Conservation (phyloP, 2,329 filamentous ascomycete species). For the Atkinsonella hypoxylon region DNA sequence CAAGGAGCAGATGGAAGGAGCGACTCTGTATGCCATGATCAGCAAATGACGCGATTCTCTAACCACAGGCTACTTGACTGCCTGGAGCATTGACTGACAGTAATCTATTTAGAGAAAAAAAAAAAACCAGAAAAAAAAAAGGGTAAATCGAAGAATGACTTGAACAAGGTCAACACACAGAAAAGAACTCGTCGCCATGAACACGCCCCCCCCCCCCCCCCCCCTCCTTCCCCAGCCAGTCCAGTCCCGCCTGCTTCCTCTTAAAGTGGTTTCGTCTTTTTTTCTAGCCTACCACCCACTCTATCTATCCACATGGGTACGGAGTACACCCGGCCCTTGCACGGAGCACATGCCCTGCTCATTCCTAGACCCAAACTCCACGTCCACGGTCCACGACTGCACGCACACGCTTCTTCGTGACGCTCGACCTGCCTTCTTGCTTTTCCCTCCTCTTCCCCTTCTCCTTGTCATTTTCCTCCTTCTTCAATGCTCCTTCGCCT, state of each 20-base stretch:
- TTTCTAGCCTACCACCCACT: neutral
- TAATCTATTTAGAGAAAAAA: neutral
- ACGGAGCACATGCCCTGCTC: slow-evolving; percentile 4
- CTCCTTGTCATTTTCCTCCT: too few relatives aligned
- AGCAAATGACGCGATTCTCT: too few relatives aligned
- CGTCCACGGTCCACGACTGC: slow-evolving; percentile 9
- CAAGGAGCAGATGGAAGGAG: neutral
- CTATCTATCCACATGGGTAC: neutral
- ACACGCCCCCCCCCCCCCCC: neutral
- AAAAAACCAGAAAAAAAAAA: neutral
- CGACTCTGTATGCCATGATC: neutral
- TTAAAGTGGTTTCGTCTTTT: neutral
- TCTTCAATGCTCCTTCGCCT: neutral
- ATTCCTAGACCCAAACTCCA: slow-evolving; percentile 6
- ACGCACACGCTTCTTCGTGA: slow-evolving; percentile 9
- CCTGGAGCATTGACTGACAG: too few relatives aligned
- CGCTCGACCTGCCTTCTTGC: neutral
- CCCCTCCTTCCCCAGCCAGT: neutral
- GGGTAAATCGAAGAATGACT: neutral
- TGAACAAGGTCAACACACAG: neutral
- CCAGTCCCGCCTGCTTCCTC: neutral
- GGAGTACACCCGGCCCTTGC: neutral
- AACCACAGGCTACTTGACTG: too few relatives aligned
- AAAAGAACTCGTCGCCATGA: neutral
- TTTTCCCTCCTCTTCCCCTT: neutral